Conservation (phyloP, 768 basidiomycete species). For the Plicaturopsis crispa region DNA sequence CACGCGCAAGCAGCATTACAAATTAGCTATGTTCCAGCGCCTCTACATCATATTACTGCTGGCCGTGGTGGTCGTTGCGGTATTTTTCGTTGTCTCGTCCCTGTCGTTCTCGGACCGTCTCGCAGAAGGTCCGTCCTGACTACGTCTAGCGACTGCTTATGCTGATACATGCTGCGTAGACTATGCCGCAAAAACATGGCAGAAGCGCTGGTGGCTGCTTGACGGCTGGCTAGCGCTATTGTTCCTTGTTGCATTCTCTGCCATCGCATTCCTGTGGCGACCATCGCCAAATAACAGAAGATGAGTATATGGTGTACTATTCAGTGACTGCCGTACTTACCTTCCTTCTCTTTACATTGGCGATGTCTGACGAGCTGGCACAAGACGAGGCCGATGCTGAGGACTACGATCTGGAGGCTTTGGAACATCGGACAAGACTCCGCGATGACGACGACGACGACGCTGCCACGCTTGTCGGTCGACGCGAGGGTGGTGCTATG, state of each 20-base stretch:
- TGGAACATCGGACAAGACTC: conserved; percentile 46
- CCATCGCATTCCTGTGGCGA: conserved; percentile 88
- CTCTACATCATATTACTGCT: conserved; percentile 80
- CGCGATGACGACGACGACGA: conserved; percentile 63
- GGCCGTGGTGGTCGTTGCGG: conserved; percentile 72
- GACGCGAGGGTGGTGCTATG: conserved; percentile 37
- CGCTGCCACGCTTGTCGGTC: conserved; percentile 65
- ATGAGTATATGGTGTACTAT: conserved; percentile 56
- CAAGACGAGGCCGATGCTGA: conserved; percentile 93
- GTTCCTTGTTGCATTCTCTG: conserved; percentile 73
- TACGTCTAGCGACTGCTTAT: conserved; percentile 1
- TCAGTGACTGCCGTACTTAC: too few relatives aligned
- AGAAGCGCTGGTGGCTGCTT: conserved; percentile 88
- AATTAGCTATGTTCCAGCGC: conserved; percentile 81
- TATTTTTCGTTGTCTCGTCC: conserved; percentile 91
- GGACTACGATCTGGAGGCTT: conserved; percentile 80
- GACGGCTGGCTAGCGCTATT: conserved; percentile 92
- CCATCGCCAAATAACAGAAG: conserved; percentile 86
- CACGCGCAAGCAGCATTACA: conserved; percentile 80
- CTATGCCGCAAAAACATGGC: conserved; percentile 89
- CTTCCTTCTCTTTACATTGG: conserved; percentile 53
- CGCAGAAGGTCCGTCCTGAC: conserved; percentile 61
- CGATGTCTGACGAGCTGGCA: conserved; percentile 95
- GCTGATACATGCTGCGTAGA: conserved; percentile 33
- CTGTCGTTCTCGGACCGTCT: conserved; percentile 87